Evolutionary conservation across 73 alveolate genomes (phyloP).

Genomic region (Breviolum minutum): DNA sequence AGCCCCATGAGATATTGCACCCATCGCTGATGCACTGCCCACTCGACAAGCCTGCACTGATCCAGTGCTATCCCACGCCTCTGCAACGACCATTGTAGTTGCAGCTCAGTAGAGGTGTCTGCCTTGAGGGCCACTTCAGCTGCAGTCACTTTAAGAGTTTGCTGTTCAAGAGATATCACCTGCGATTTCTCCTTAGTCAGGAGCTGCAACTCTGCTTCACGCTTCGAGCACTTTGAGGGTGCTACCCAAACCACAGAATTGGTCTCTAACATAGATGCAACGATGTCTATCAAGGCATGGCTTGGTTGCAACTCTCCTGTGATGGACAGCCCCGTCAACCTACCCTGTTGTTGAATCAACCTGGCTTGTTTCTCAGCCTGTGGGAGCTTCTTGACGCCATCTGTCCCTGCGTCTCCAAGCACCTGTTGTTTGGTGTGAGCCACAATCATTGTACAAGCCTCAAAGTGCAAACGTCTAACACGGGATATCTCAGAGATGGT

Average conservation of each 20-base stretch:
- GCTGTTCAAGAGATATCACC: not conserved
- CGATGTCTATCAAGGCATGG: not conserved
- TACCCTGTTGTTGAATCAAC: not conserved
- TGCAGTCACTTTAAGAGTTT: not conserved
- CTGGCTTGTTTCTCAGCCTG: not conserved
- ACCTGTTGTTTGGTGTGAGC: constrained; percentile 22
- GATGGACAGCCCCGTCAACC: not conserved
- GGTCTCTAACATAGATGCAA: not conserved
- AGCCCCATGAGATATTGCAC: not conserved
- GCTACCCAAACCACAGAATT: not conserved
- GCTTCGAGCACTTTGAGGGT: not conserved
- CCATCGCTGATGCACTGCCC: constrained; percentile 7
- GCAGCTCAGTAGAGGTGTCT: not conserved
- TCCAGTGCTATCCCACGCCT: not conserved
- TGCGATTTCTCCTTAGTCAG: not conserved
- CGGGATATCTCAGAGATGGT: not conserved
- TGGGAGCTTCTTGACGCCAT: not conserved
- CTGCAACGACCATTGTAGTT: not conserved
- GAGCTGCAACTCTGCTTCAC: not conserved
- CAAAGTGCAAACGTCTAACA: not conserved
- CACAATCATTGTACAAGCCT: not conserved
- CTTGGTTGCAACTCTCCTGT: not conserved
- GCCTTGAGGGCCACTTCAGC: not conserved
- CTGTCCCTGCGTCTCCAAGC: not conserved
- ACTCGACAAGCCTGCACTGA: not conserved